phyloP scores from a whole-genome alignment of 1,284 basidiomycete species.

The Testicularia cyperi region DNA sequence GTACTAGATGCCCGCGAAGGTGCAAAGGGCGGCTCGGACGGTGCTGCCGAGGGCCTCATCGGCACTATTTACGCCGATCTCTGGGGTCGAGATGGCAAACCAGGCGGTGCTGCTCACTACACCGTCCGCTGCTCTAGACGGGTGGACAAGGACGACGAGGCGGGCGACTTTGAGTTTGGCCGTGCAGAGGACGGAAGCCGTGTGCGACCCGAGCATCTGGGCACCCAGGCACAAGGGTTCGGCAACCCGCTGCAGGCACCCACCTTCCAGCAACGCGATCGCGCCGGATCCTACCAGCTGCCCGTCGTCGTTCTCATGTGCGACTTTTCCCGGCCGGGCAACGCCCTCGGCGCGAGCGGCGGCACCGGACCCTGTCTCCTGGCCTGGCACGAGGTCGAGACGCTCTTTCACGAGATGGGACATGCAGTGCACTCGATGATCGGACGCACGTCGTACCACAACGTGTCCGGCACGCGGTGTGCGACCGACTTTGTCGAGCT shows the following conservation, averaged over 20 bases:
- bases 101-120: constrained; percentile 90
- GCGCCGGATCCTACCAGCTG: constrained; percentile 69
- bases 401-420: constrained; percentile 98
- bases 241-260: constrained; percentile 47
- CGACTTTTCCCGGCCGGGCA: constrained; percentile 75
- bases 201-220: constrained; percentile 16
- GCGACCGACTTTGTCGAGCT: constrained; percentile 98
- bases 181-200: constrained; percentile 60
- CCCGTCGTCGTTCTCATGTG: constrained; percentile 89
- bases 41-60: constrained; percentile 64
- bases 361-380: constrained; percentile 72
- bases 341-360: constrained; percentile 67
- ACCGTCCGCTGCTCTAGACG: constrained; percentile 91
- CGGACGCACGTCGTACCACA: constrained; percentile 94
- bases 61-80: constrained; percentile 95
- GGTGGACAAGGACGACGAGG: constrained; percentile 83
- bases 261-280: constrained; percentile 63
- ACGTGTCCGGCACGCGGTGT: constrained; percentile 96
- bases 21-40: constrained; percentile 3
- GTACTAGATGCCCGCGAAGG: constrained; percentile 85
- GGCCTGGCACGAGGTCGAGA: constrained; percentile 91
- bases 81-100: constrained; percentile 81
- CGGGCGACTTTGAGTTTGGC: constrained; percentile 66
- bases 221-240: constrained; percentile 15
- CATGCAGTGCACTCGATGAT: constrained; percentile 99